Conservation (phyloP, 495 filamentous ascomycete genomes). For the Hyaloscypha finlandica region DNA sequence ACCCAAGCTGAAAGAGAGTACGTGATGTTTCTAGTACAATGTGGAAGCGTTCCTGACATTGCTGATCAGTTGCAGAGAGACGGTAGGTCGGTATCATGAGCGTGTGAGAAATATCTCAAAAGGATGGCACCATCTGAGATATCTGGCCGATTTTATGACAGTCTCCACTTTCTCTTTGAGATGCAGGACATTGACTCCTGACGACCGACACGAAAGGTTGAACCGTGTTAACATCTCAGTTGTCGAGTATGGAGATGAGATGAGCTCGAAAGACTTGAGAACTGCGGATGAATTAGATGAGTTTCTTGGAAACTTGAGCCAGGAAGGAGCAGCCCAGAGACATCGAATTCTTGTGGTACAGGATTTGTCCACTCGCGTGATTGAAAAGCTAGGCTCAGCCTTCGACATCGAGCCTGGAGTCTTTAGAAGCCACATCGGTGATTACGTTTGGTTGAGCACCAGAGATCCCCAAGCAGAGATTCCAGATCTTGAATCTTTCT, state of each 20-base stretch:
- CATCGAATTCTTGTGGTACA: constrained; percentile 10
- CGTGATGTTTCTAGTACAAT: not conserved
- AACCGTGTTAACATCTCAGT: constrained; percentile 17
- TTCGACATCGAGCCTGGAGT: constrained; percentile 21
- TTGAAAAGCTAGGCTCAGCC: constrained; percentile 15
- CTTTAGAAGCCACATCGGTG: constrained; percentile 19
- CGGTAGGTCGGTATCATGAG: constrained; percentile 9
- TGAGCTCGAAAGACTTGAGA: constrained; percentile 8
- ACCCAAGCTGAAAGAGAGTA: constrained; percentile 12
- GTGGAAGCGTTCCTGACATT: constrained; percentile 11
- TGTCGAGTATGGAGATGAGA: constrained; percentile 16
- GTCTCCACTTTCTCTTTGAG: constrained; percentile 3
- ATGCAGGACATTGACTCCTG: constrained; percentile 9
- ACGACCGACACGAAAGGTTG: constrained; percentile 15
- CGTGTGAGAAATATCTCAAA: constrained; percentile 11
- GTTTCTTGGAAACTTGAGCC: not conserved
- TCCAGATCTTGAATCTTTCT: constrained; percentile 12
- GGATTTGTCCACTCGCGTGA: constrained; percentile 18
- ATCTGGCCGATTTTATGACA: constrained; percentile 18
- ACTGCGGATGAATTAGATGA: constrained; percentile 8
- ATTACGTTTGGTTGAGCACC: constrained; percentile 17
- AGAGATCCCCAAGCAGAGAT: constrained; percentile 20
- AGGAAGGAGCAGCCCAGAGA: not conserved
- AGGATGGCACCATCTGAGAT: constrained; percentile 18
- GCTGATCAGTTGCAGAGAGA: constrained; percentile 18